These are phyloP conservation scores for Aspergillus carlsbadensis DNA, from an alignment of 495 filamentous ascomycete species.

Conservation along the genomic window DNA sequence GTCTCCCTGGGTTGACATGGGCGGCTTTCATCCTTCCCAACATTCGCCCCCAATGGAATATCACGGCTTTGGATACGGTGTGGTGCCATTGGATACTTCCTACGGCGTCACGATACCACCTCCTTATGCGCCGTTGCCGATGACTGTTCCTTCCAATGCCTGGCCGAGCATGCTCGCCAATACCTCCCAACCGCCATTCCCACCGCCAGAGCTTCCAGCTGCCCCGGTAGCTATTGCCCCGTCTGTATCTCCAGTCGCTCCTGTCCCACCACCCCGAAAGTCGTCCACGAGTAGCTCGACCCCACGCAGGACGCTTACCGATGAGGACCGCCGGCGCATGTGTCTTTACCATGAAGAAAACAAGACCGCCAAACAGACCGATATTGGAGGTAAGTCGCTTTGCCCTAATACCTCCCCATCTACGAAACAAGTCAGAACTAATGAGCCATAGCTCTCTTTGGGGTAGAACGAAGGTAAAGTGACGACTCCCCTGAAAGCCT, in stretches of 20 bases:
- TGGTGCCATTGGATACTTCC: slow-evolving; percentile 39
- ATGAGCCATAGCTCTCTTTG: slow-evolving; percentile 72
- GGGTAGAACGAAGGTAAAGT: slow-evolving; percentile 92
- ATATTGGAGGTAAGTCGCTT: slow-evolving; percentile 77
- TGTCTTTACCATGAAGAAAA: slow-evolving; percentile 94
- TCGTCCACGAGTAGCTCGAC: slow-evolving; percentile 59
- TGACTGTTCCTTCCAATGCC: slow-evolving; percentile 64
- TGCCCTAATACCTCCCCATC: not conserved
- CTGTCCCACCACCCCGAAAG: slow-evolving; percentile 49
- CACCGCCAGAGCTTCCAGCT: slow-evolving; percentile 15
- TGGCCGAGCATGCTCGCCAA: slow-evolving; percentile 68
- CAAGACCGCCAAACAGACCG: slow-evolving; percentile 93
- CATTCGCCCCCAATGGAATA: slow-evolving; percentile 47
- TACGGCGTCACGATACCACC: slow-evolving; percentile 49
- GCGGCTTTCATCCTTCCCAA: slow-evolving; percentile 42
- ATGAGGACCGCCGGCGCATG: slow-evolving; percentile 89
- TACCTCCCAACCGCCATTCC: slow-evolving; percentile 26
- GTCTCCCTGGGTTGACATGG: slow-evolving; percentile 54
- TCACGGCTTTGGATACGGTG: slow-evolving; percentile 41
- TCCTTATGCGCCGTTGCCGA: slow-evolving; percentile 52
- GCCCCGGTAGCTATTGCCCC: slow-evolving; percentile 57
- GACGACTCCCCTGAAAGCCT: not conserved
- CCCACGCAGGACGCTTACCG: slow-evolving; percentile 86
- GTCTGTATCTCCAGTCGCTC: slow-evolving; percentile 46
- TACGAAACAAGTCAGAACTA: slow-evolving; percentile 20